Evolutionary conservation across 2,329 filamentous ascomycete genomes (phyloP).

Genomic region (Colletotrichum liriopes): DNA sequence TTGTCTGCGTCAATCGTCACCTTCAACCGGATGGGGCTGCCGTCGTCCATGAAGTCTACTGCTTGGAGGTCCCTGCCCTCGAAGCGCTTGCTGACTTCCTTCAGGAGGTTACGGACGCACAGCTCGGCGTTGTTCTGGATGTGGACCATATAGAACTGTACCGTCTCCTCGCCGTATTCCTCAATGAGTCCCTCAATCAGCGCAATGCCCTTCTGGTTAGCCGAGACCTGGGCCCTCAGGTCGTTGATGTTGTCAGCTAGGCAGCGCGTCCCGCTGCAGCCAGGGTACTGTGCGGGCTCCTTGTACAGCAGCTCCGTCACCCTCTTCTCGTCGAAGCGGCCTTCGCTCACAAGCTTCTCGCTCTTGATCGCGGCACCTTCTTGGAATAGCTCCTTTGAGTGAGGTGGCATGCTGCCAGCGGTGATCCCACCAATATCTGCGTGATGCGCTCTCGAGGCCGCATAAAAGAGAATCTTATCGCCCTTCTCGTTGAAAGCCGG

Average conservation of each 20-base stretch:
- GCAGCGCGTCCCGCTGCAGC: slow-evolving; percentile 84
- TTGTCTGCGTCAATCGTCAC: slow-evolving; percentile 82
- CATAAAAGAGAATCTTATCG: slow-evolving; percentile 84
- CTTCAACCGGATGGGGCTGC: slow-evolving; percentile 81
- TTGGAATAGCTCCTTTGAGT: slow-evolving; percentile 75
- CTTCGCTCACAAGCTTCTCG: slow-evolving; percentile 81
- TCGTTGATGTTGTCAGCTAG: slow-evolving; percentile 88
- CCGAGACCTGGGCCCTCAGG: slow-evolving; percentile 86
- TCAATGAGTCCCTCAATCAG: slow-evolving; percentile 82
- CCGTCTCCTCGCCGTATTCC: slow-evolving; percentile 83
- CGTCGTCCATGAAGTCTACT: slow-evolving; percentile 88
- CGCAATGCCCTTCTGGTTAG: slow-evolving; percentile 89
- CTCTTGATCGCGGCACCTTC: slow-evolving; percentile 76
- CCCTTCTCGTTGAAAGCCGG: slow-evolving; percentile 78
- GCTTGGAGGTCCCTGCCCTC: slow-evolving; percentile 80
- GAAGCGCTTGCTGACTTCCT: slow-evolving; percentile 79
- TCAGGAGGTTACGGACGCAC: slow-evolving; percentile 81
- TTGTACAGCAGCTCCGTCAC: slow-evolving; percentile 81
- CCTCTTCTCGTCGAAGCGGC: slow-evolving; percentile 83
- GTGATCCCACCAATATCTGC: slow-evolving; percentile 89
- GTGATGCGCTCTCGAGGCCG: slow-evolving; percentile 85
- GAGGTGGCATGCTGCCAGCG: slow-evolving; percentile 85
- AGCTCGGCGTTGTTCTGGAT: slow-evolving; percentile 87
- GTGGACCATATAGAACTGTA: slow-evolving; percentile 87
- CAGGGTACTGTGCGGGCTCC: slow-evolving; percentile 81